Conservation (phyloP, 2,329 filamentous ascomycete species). For the Pseudocercospora cruenta region DNA sequence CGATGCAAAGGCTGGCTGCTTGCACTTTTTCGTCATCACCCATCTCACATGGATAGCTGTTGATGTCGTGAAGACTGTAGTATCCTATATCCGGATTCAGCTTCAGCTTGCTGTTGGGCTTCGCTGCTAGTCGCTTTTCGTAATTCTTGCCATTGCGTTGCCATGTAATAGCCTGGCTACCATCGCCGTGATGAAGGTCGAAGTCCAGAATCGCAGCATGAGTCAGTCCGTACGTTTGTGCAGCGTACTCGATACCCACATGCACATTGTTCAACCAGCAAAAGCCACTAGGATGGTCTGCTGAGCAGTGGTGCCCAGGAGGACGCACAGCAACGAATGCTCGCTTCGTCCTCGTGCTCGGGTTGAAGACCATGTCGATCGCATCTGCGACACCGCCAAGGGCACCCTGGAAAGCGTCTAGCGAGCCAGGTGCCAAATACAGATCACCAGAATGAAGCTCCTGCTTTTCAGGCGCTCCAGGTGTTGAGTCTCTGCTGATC, state of each 20-base stretch:
- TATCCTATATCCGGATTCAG: conserved; percentile 70
- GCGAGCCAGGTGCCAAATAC: conserved; percentile 84
- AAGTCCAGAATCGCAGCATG: conserved; percentile 94
- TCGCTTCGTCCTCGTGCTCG: conserved; percentile 46
- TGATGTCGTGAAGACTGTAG: conserved; percentile 96
- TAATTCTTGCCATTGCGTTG: conserved; percentile 75
- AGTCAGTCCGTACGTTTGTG: conserved; percentile 80
- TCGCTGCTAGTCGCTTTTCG: conserved; percentile 35
- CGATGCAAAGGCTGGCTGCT: conserved; percentile 91
- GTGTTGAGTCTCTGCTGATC: conserved; percentile 59
- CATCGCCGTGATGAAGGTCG: conserved; percentile 89
- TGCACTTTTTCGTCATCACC: conserved; percentile 93
- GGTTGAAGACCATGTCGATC: conserved; percentile 78
- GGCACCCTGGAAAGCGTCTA: conserved; percentile 86
- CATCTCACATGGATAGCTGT: conserved; percentile 93
- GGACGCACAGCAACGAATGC: conserved; percentile 93
- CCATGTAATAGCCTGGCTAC: conserved; percentile 95
- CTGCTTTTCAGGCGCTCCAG: conserved; percentile 53
- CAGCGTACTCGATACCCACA: conserved; percentile 90
- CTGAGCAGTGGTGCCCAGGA: conserved; percentile 93
- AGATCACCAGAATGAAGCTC: conserved; percentile 85
- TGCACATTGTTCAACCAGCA: conserved; percentile 99
- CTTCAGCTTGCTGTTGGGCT: conserved; percentile 36
- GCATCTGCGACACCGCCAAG: conserved; percentile 92
- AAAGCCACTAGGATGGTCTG: conserved; percentile 87